Conservation (phyloP, 495 filamentous ascomycete species). For the Lasiosphaeria hispida region DNA sequence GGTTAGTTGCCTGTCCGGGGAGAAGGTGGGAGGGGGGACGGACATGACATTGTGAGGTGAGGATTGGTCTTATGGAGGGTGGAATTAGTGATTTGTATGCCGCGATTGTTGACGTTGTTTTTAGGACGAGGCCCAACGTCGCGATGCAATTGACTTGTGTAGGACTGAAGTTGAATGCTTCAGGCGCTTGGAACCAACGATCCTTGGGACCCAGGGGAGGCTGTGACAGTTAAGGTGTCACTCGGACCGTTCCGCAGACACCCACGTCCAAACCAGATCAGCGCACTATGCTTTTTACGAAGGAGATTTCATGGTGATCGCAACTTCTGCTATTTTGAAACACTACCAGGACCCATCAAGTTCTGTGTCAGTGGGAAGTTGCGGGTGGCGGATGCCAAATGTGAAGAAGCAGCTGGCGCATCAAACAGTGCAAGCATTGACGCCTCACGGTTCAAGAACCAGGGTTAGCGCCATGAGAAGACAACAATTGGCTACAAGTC, state of each 20-base stretch:
- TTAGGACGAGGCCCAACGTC: not conserved
- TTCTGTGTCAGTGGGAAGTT: no score
- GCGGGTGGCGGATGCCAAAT: no score
- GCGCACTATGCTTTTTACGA: not conserved
- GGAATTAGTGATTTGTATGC: not conserved
- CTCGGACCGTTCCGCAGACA: slow-evolving; percentile 1
- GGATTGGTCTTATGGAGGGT: no score
- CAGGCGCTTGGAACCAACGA: not conserved
- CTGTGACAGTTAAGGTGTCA: slow-evolving; percentile 16
- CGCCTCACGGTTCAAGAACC: no score
- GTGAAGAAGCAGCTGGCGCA: no score
- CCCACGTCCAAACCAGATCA: not conserved
- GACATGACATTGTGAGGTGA: slow-evolving; percentile 28
- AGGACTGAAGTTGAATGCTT: not conserved
- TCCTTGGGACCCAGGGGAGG: not conserved
- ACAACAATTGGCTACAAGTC: no score
- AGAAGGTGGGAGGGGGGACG: slow-evolving; percentile 4
- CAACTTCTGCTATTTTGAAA: not conserved
- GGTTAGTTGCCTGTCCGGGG: not conserved
- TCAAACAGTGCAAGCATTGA: no score
- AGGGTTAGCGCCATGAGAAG: no score
- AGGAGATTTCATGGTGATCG: not conserved
- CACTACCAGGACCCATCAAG: not conserved
- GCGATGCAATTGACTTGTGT: not conserved
- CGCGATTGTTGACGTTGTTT: not conserved